Percentiles rank a stretch among this genome's conserved stretches.
Evolutionary conservation across 1,284 basidiomycete genomes (phyloP).

Genomic region (Papiliotrema fonsecae): DNA sequence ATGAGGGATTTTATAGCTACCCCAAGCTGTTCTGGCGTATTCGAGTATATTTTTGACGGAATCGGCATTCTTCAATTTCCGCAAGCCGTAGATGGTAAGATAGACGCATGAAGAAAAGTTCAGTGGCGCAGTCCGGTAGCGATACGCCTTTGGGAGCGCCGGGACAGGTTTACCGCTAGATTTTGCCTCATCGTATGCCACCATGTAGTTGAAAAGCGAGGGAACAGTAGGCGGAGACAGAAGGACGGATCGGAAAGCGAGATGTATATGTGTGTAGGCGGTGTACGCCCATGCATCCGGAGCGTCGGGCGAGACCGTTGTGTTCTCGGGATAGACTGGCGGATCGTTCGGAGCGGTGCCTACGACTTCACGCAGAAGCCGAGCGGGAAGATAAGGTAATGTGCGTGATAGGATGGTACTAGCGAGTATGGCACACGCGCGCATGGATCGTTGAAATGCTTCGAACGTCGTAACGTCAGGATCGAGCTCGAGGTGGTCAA

Average conservation of each 20-base stretch:
- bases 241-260: slow-evolving; percentile 43
- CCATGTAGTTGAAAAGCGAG: slow-evolving; percentile 7
- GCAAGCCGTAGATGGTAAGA: slow-evolving; percentile 35
- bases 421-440: slow-evolving; percentile 44
- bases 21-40: slow-evolving; percentile 31
- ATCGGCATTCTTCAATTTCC: slow-evolving; percentile 19
- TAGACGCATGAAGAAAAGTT: slow-evolving; percentile 27
- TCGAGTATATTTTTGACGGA: slow-evolving; percentile 22
- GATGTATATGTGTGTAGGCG: slow-evolving; percentile 44
- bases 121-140: slow-evolving; percentile 18
- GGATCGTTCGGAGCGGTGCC: slow-evolving; percentile 28
- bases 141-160: not conserved
- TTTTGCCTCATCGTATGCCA: slow-evolving; percentile 8
- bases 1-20: slow-evolving; percentile 10
- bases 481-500: slow-evolving; percentile 27
- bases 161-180: not conserved
- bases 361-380: slow-evolving; percentile 31
- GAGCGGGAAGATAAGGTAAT: slow-evolving; percentile 37
- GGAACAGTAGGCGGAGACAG: slow-evolving; percentile 41
- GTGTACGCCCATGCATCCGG: slow-evolving; percentile 37
- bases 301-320: slow-evolving; percentile 10
- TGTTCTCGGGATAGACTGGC: slow-evolving; percentile 36
- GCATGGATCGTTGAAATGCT: slow-evolving; percentile 35
- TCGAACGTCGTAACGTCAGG: slow-evolving; percentile 10
- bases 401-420: slow-evolving; percentile 46